phyloP scores from a whole-genome alignment of 495 filamentous ascomycete genomes.

The Lasiosphaeriaceae sp. region DNA sequence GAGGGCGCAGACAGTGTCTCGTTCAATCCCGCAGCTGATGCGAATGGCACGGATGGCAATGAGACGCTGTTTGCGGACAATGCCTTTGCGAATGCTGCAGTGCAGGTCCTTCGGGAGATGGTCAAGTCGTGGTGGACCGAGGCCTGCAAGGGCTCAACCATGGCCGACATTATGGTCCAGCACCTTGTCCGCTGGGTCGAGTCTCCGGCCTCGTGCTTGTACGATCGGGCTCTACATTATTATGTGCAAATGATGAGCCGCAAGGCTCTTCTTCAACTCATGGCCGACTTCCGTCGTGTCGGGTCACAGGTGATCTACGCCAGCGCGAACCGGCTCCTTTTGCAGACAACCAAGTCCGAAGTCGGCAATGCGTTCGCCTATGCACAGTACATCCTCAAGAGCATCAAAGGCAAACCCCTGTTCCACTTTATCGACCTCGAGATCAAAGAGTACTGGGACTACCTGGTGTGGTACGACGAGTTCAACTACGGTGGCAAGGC shows the following conservation, averaged over 20 bases:
- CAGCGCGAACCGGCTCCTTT: slow-evolving; percentile 77
- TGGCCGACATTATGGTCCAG: slow-evolving; percentile 98
- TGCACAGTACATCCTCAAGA: slow-evolving; percentile 94
- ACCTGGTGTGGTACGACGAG: slow-evolving; percentile 98
- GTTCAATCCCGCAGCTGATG: slow-evolving; percentile 73
- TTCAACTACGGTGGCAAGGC: slow-evolving; percentile 98
- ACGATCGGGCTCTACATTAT: slow-evolving; percentile 92
- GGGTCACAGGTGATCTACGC: slow-evolving; percentile 93
- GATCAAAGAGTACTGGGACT: slow-evolving; percentile 99
- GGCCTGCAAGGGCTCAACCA: slow-evolving; percentile 82
- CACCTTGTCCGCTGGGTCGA: slow-evolving; percentile 97
- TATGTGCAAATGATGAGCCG: slow-evolving; percentile 98
- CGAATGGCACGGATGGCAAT: slow-evolving; percentile 42
- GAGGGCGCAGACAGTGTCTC: slow-evolving; percentile 80
- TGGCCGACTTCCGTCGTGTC: slow-evolving; percentile 94
- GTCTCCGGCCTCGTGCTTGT: slow-evolving; percentile 84
- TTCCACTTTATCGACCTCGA: slow-evolving; percentile 98
- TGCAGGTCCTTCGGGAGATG: slow-evolving; percentile 91
- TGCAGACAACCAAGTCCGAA: slow-evolving; percentile 95
- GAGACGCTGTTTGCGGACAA: slow-evolving; percentile 83
- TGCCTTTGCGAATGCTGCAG: slow-evolving; percentile 86
- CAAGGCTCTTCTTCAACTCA: slow-evolving; percentile 93
- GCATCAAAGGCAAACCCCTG: slow-evolving; percentile 86
- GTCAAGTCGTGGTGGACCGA: slow-evolving; percentile 98
- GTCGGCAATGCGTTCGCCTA: slow-evolving; percentile 97